Conservation (phyloP, 345 rosid species). For the Camelina neglecta region DNA sequence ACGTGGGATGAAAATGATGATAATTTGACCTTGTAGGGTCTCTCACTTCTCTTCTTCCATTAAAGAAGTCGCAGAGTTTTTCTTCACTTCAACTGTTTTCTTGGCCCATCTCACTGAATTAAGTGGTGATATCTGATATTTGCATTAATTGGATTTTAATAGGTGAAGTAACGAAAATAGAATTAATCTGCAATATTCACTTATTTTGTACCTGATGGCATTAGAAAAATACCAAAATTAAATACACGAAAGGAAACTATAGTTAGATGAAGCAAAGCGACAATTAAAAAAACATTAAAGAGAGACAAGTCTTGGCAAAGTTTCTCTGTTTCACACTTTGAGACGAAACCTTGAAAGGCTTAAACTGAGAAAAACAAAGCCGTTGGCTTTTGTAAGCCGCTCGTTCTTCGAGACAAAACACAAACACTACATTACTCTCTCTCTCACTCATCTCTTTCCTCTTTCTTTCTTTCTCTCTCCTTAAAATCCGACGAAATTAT, state of each 20-base stretch:
- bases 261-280: constrained; percentile 30
- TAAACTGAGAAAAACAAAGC: constrained; percentile 38
- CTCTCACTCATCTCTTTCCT: constrained; percentile 7
- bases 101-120: constrained; percentile 30
- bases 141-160: constrained; percentile 11
- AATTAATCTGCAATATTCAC: constrained; percentile 1
- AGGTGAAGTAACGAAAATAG: neutral
- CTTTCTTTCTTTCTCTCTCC: constrained; percentile 43
- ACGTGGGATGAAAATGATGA: constrained; percentile 30
- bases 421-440: constrained; percentile 16
- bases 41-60: constrained; percentile 13
- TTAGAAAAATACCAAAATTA: constrained; percentile 21
- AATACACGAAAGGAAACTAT: constrained; percentile 28
- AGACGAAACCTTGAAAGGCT: constrained; percentile 31
- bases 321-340: constrained; percentile 42
- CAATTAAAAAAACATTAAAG: constrained; percentile 19
- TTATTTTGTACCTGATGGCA: constrained; percentile 28
- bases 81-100: constrained; percentile 2
- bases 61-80: constrained; percentile 22
- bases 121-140: neutral
- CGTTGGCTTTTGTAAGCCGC: constrained; percentile 46
- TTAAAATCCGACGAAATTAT: constrained; percentile 35
- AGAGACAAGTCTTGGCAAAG: constrained; percentile 34
- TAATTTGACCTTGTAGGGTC: constrained; percentile 16
- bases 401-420: constrained; percentile 48